Evolutionary conservation across 768 basidiomycete genomes (phyloP).

Genomic region (Calvatia gigantea): DNA sequence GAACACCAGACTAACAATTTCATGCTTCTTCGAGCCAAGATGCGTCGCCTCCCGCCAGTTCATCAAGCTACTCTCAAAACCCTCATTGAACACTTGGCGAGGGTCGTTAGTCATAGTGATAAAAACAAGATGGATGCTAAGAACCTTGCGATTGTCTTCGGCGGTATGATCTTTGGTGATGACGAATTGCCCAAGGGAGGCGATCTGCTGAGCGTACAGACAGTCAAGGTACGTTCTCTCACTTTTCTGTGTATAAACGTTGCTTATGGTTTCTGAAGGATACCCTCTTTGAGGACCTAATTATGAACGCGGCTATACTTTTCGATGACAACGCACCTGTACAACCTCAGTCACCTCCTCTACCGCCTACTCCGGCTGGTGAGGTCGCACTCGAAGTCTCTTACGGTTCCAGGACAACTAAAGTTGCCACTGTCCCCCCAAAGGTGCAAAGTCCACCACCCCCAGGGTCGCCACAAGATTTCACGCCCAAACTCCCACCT

Average conservation of each 20-base stretch:
- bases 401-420: conserved; percentile 75
- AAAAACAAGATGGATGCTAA: conserved; percentile 94
- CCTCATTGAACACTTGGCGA: conserved; percentile 77
- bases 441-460: conserved; percentile 15
- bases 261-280: conserved; percentile 25
- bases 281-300: conserved; percentile 80
- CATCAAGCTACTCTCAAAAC: conserved; percentile 84
- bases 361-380: conserved; percentile 69
- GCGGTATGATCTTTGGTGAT: conserved; percentile 86
- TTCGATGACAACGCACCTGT: conserved; percentile 54
- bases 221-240: conserved; percentile 54
- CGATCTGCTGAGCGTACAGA: conserved; percentile 74
- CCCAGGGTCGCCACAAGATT: conserved; percentile 52
- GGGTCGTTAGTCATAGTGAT: conserved; percentile 60
- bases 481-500: conserved; percentile 65
- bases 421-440: conserved; percentile 48
- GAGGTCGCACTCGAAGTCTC: conserved; percentile 53
- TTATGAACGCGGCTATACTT: conserved; percentile 61
- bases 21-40: conserved; percentile 78
- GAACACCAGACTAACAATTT: conserved; percentile 72
- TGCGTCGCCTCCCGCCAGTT: conserved; percentile 76
- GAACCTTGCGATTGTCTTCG: conserved; percentile 90
- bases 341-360: conserved; percentile 52
- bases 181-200: conserved; percentile 81
- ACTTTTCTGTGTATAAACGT: not conserved